Evolutionary conservation across 257 asterid species (phyloP).

Genomic region (Gentiana dahurica): DNA sequence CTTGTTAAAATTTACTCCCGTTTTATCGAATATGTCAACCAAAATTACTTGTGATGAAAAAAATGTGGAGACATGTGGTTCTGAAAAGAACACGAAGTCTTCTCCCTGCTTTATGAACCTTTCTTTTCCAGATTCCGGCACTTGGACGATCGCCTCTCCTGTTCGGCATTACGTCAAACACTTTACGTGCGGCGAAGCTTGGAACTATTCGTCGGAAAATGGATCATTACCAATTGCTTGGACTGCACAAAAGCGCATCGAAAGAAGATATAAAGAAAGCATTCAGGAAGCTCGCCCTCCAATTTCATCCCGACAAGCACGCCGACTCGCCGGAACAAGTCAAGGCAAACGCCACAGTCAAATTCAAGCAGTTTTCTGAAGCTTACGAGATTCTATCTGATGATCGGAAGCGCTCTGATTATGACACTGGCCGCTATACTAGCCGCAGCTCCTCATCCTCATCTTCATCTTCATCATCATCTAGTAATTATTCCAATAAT

Average conservation of each 20-base stretch:
- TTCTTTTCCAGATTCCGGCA: too few relatives aligned
- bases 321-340: slow-evolving; percentile 47
- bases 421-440: slow-evolving; percentile 28
- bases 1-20: too few relatives aligned
- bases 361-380: slow-evolving; percentile 77
- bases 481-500: background rate
- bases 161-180: too few relatives aligned
- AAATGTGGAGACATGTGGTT: too few relatives aligned
- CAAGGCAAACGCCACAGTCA: slow-evolving; percentile 41
- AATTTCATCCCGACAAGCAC: slow-evolving; percentile 89
- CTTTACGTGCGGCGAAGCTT: too few relatives aligned
- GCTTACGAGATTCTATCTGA: slow-evolving; percentile 70
- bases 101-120: too few relatives aligned
- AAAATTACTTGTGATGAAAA: too few relatives aligned
- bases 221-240: slow-evolving; percentile 71
- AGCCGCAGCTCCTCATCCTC: slow-evolving; percentile 2
- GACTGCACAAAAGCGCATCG: slow-evolving; percentile 47
- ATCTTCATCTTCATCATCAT: background rate
- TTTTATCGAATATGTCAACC: too few relatives aligned
- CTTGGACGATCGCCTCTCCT: too few relatives aligned
- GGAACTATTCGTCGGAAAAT: slow-evolving; percentile 9
- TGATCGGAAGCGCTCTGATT: slow-evolving; percentile 69
- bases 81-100: too few relatives aligned
- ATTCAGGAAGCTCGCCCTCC: slow-evolving; percentile 67
- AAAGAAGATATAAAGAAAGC: slow-evolving; percentile 85